Evolutionary conservation across 352 stramenopile species (phyloP), one percentile per base, ranked within the genome.

Genomic region (Thraustochytrium sp.): DNA sequence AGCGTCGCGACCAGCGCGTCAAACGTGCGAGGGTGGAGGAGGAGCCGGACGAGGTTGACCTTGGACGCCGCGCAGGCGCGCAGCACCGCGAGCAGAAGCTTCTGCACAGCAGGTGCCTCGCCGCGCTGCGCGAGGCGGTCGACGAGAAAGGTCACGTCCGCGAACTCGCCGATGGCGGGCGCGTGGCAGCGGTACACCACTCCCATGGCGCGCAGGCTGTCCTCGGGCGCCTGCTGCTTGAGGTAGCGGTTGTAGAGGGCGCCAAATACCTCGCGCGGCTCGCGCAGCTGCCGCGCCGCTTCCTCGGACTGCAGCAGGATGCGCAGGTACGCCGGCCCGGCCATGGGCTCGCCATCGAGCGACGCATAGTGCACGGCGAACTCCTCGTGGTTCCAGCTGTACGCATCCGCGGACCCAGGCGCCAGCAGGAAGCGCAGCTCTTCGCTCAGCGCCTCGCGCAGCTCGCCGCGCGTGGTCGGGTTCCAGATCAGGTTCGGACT

Each of bases 401-500:
- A 51, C 21, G 34, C n/a, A 18, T 61, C 31, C 48, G 63, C 74
- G 23, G 75, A 42, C 31, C 78, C 48, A n/a, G 36, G 82, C 8
- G 86, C 83, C 65, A 96, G 88, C 76, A 98, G 93, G 82, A 94
- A 92, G 29, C 86, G 73, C 29, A 94, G 87, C 85, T 94, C 90
- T 63, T 78, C 82, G 53, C 92, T 88, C 40, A 98, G 86, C 36
- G 92, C 90, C 55, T 86, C 89, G 9, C 92, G 91, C 53, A 98
- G 89, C 80, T 98, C 94, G 8, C 90, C 88, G 31, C 94, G 88
- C 0, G 94, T 97, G 72, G 90, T 85, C 36, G 92, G 87, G 83
- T 94, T 98, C 95, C 95, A 98, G 77, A 98, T 94, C 62, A 98
- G 86, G 82, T 98, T 93, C 5, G 97, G 90, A 2, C 91, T 86